Evolutionary conservation across 441 rosid species (phyloP), one percentile per base, ranked within the genome.

Genomic region (Mallotus repandus): DNA sequence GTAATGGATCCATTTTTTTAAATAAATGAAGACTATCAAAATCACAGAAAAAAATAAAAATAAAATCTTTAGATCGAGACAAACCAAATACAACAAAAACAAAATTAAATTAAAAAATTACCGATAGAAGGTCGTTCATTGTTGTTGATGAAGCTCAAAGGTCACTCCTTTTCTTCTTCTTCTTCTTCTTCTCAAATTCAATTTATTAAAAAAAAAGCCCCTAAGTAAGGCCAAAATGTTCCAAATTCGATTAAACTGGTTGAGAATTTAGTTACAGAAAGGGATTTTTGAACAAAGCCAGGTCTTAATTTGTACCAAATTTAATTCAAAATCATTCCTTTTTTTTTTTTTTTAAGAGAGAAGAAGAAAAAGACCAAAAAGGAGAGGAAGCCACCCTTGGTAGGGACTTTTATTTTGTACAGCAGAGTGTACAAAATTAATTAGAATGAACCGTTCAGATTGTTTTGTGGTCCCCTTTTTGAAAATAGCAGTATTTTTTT

Each of bases 111-210:
- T 53, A 69, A 9, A 64, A 63, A 35, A 29, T 75, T 86, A 94
- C 97, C 89, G 89, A 78, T 72, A 94, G 77, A 78, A 94, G 96
- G 84, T 94, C 92, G 84, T 94, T 92, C 98, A 94, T 92, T 74
- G 83, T 85, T 15, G 81, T 73, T 77, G 77, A 74, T 69, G 56
- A 72, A 66, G 84, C 67, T 55, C 38, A 74, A 66, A 61, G 38
- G 29, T 66, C 35, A 73, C 73, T 71, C 38, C 48, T 49, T 48
- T 55, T 29, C 7, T 45, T 68, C 25, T 38, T 21, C 49, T 45
- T 25, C 29, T 25, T 10, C 49, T 45, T 45, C 12, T 45, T 8
- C 49, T 45, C 11, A 45, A 45, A 45, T 45, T 45, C 9, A 8
- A 10, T 38, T 38, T 38, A 4, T 38, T 4, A 1, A 38, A 38